These are phyloP conservation scores for Ustilago tritici DNA, from an alignment of 1,284 basidiomycete species.

Conservation along the genomic window DNA sequence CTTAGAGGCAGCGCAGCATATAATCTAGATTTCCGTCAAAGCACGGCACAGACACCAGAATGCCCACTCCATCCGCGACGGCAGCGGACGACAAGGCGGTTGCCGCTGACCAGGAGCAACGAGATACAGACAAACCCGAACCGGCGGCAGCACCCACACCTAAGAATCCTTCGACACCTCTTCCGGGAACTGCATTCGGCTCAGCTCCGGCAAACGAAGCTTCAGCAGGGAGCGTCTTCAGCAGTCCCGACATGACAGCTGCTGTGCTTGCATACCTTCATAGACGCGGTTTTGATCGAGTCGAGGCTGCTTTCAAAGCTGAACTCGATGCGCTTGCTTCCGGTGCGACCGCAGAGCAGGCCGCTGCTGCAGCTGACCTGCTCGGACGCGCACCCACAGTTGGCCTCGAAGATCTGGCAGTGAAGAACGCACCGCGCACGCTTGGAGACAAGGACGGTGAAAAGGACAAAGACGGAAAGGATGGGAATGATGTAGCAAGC, in stretches of 20 bases:
- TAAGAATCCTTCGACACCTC: constrained; percentile 28
- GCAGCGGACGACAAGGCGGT: constrained; percentile 36
- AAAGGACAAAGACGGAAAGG: constrained; percentile 37
- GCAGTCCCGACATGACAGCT: constrained; percentile 49
- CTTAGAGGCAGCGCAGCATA: not conserved
- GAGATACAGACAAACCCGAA: constrained; percentile 11
- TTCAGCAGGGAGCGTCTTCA: constrained; percentile 35
- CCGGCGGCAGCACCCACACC: constrained; percentile 32
- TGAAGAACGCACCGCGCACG: constrained; percentile 64
- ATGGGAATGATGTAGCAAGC: not conserved
- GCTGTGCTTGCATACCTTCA: constrained; percentile 76
- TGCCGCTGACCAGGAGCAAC: constrained; percentile 23
- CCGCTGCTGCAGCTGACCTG: constrained; percentile 49
- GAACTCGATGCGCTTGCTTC: constrained; percentile 73
- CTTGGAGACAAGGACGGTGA: constrained; percentile 63
- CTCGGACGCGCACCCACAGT: constrained; percentile 74
- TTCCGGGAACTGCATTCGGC: constrained; percentile 17
- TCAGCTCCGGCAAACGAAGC: constrained; percentile 28
- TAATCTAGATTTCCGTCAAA: not conserved
- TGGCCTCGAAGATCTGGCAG: constrained; percentile 72
- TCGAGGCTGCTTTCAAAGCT: constrained; percentile 80
- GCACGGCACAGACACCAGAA: constrained; percentile 8
- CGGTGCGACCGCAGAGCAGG: constrained; percentile 47
- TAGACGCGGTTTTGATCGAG: constrained; percentile 81
- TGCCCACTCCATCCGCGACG: constrained; percentile 28